These are phyloP conservation scores for Verticillium alfalfae DNA, from an alignment of 2,329 filamentous ascomycete species.

Conservation along the genomic window DNA sequence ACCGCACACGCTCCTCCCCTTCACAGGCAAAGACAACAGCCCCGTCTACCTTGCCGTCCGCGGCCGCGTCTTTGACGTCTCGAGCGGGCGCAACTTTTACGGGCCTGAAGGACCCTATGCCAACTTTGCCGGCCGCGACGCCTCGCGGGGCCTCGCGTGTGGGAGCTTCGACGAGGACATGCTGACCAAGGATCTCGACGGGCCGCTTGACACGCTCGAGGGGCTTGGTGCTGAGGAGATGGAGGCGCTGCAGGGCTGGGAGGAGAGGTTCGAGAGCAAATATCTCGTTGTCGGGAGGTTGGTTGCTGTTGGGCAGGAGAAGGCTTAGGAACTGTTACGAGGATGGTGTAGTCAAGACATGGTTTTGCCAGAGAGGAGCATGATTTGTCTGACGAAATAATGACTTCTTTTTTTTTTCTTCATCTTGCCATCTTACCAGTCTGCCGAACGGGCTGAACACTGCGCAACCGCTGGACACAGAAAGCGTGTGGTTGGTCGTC, in stretches of 20 bases:
- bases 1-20: slow-evolving; percentile 75
- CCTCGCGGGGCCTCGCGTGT: slow-evolving; percentile 78
- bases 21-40: slow-evolving; percentile 67
- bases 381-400: too few species aligned
- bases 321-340: slow-evolving; percentile 1
- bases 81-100: slow-evolving; percentile 83
- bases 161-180: slow-evolving; percentile 94
- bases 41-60: slow-evolving; percentile 90
- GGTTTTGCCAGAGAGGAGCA: too few species aligned
- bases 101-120: slow-evolving; percentile 91
- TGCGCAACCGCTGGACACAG: too few species aligned
- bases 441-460: too few species aligned
- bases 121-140: slow-evolving; percentile 94
- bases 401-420: too few species aligned
- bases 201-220: slow-evolving; percentile 69
- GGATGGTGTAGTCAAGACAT: not conserved
- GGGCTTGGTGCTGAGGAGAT: slow-evolving; percentile 69
- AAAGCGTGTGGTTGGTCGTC: too few species aligned
- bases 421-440: not conserved
- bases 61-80: slow-evolving; percentile 87
- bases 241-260: slow-evolving; percentile 84
- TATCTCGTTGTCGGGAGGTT: slow-evolving; percentile 91
- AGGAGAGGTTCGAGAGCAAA: slow-evolving; percentile 88
- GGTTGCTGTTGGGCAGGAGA: slow-evolving; percentile 47
- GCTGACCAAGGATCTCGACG: slow-evolving; percentile 86